These are phyloP conservation scores for Leccinum fuscescens DNA, from an alignment of 1,284 basidiomycete genomes.

Conservation along the genomic window DNA sequence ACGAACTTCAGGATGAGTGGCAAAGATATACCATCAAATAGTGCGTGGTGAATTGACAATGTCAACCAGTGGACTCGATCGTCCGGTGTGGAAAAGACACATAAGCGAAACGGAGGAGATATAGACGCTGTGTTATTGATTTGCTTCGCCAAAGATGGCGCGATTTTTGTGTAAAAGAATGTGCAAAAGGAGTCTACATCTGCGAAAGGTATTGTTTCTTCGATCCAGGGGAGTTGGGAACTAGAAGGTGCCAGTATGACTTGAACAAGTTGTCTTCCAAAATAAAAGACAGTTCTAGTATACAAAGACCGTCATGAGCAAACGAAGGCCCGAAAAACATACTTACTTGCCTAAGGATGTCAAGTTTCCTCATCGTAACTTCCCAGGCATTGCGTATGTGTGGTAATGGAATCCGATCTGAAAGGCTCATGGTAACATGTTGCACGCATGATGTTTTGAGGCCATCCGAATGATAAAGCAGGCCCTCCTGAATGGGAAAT, in stretches of 20 bases:
- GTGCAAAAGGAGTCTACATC: conserved; percentile 27
- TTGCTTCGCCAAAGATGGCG: conserved; percentile 32
- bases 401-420: conserved; percentile 22
- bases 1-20: conserved; percentile 40
- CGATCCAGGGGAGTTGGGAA: conserved; percentile 31
- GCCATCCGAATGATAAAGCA: conserved; percentile 43
- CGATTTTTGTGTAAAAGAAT: conserved; percentile 35
- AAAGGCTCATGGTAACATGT: conserved; percentile 40
- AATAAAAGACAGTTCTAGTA: conserved; percentile 45
- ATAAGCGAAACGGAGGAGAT: conserved; percentile 38
- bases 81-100: conserved; percentile 25
- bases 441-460: conserved; percentile 45
- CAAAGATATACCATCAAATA: conserved; percentile 49
- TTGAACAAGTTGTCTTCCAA: conserved; percentile 41
- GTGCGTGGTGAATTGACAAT: conserved; percentile 47
- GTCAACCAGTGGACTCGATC: conserved; percentile 25
- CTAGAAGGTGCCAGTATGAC: conserved; percentile 36
- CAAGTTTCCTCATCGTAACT: conserved; percentile 32
- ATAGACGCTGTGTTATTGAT: conserved; percentile 36
- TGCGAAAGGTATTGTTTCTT: conserved; percentile 12
- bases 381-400: conserved; percentile 39
- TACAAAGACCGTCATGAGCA: background rate
- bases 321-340: conserved; percentile 5
- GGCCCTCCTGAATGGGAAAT: conserved; percentile 50
- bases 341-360: conserved; percentile 41